phyloP scores from a whole-genome alignment of 1,284 basidiomycete genomes.

The Tilletia walkeri region DNA sequence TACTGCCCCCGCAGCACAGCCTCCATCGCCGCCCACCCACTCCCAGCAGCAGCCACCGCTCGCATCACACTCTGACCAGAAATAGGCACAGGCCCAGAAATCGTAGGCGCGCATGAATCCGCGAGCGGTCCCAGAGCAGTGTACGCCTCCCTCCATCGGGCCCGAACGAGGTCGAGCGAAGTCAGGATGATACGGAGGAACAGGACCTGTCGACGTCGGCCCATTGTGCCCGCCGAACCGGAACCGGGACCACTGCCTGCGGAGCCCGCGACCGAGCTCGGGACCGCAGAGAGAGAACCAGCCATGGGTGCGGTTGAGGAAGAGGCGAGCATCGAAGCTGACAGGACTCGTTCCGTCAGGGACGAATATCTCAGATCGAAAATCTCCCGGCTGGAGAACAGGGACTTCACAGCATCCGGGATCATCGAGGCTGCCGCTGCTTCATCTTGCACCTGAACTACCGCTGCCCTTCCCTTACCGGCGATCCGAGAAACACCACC shows the following conservation, averaged over 20 bases:
- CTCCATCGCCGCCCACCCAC: conserved; percentile 65
- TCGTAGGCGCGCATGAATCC: conserved; percentile 58
- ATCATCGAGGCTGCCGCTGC: no score
- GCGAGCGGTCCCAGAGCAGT: conserved; percentile 26
- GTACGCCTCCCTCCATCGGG: conserved; percentile 25
- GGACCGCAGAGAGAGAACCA: neutral
- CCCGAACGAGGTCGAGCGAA: conserved; percentile 16
- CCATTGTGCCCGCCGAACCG: neutral
- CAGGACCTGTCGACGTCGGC: conserved; percentile 9
- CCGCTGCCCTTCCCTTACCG: no score
- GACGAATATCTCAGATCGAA: conserved; percentile 47
- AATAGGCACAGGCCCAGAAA: neutral
- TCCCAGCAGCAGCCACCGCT: neutral
- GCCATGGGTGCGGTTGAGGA: neutral
- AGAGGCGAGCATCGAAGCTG: conserved; percentile 64
- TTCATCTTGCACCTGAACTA: no score
- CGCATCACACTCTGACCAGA: neutral
- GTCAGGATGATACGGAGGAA: conserved; percentile 8
- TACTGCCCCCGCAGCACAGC: conserved; percentile 71
- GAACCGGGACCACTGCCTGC: neutral
- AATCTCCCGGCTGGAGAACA: conserved; percentile 50
- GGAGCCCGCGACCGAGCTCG: neutral
- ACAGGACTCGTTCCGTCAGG: conserved; percentile 75
- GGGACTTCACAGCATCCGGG: neutral
- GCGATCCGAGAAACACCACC: no score